Evolutionary conservation across 768 basidiomycete species (phyloP).

Genomic region (Leccinum variicolor): DNA sequence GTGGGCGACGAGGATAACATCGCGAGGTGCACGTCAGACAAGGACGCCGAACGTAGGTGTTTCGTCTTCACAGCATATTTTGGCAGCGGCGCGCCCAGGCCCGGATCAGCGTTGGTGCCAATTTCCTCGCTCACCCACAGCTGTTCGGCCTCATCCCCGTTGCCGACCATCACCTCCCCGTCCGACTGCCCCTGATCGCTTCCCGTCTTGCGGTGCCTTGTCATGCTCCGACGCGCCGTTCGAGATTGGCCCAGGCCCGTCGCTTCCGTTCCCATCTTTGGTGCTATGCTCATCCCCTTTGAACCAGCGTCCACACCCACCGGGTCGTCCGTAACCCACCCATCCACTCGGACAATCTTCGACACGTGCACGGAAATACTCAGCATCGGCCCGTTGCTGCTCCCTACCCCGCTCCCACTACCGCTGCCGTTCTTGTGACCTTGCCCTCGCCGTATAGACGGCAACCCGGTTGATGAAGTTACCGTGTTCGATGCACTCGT

Average conservation of each 20-base stretch:
- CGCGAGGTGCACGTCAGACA: conserved; percentile 5
- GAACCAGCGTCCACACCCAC: neutral
- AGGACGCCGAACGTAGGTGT: conserved; percentile 17
- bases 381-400: neutral
- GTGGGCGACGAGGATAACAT: neutral
- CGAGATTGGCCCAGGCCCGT: neutral
- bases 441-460: neutral
- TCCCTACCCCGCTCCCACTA: neutral
- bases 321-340: conserved; percentile 20
- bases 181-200: conserved; percentile 28
- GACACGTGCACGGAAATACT: neutral
- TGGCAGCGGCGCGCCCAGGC: neutral
- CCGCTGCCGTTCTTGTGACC: no score
- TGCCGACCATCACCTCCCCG: conserved; percentile 12
- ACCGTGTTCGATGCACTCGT: neutral
- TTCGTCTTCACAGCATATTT: neutral
- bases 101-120: neutral
- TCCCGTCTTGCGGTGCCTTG: conserved; percentile 20
- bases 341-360: conserved; percentile 2
- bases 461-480: neutral
- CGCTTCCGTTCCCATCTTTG: neutral
- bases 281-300: neutral
- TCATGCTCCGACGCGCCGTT: neutral
- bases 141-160: no score
- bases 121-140: no score